These are phyloP conservation scores for Astragalus glycyphyllos DNA, from an alignment of 306 rosid genomes.

Conservation along the genomic window DNA sequence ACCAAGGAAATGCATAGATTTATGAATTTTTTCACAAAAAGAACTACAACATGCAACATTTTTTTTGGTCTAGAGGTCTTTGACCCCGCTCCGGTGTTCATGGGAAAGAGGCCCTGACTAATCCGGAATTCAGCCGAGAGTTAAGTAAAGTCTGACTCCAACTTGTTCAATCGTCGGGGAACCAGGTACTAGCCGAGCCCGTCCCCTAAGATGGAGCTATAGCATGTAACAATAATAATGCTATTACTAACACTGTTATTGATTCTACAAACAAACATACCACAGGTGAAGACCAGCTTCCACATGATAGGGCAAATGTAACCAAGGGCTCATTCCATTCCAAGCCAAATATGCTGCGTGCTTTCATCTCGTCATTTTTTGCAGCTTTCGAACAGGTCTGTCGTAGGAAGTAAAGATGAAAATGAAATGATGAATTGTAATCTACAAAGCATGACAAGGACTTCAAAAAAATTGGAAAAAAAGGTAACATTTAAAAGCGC, in stretches of 20 bases:
- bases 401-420: conserved; percentile 39
- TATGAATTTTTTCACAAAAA: conserved; percentile 20
- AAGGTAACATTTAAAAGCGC: not conserved
- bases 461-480: not conserved
- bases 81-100: too few species aligned
- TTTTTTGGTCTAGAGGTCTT: too few species aligned
- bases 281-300: conserved; percentile 94
- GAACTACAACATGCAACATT: too few species aligned
- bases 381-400: conserved; percentile 76
- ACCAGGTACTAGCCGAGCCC: too few species aligned
- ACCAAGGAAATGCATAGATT: conserved; percentile 1
- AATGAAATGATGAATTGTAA: conserved; percentile 37
- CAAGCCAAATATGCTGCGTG: conserved; percentile 75
- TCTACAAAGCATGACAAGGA: conserved; percentile 14
- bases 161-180: too few species aligned
- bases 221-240: not conserved
- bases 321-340: conserved; percentile 91
- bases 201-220: too few species aligned
- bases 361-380: conserved; percentile 75
- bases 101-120: too few species aligned
- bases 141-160: too few species aligned
- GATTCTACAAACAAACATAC: conserved; percentile 53
- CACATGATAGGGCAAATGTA: conserved; percentile 88
- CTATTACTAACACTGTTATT: not conserved
- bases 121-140: too few species aligned